A percentile compares a stretch with the other conserved stretches of the same genome.
Conservation (phyloP, 768 basidiomycete species). For the Amanita brunnescens region DNA sequence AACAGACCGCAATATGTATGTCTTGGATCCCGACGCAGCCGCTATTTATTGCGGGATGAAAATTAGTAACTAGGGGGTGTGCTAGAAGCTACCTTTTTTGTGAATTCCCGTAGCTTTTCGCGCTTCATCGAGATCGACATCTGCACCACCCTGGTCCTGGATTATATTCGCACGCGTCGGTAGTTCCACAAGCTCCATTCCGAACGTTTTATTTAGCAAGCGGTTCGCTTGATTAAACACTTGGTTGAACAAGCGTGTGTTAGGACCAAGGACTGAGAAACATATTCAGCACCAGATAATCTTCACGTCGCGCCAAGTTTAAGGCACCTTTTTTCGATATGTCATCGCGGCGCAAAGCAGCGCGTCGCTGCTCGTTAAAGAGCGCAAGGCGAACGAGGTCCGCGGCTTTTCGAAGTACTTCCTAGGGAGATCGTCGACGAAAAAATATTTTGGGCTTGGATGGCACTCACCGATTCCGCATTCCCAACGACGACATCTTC, state of each 20-base stretch:
- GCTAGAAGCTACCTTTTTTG: conserved; percentile 41
- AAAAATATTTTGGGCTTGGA: background rate
- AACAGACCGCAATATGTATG: conserved; percentile 75
- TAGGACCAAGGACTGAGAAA: conserved; percentile 18
- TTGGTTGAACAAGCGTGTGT: conserved; percentile 42
- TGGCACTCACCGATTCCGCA: background rate
- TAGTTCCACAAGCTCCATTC: conserved; percentile 72
- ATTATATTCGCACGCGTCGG: conserved; percentile 42
- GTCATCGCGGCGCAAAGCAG: conserved; percentile 57
- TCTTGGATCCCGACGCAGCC: conserved; percentile 55
- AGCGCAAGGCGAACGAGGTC: conserved; percentile 66
- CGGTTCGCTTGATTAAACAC: conserved; percentile 52
- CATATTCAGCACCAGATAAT: background rate
- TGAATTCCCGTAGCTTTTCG: conserved; percentile 41
- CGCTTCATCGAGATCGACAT: conserved; percentile 32
- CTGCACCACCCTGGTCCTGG: conserved; percentile 26
- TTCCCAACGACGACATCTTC: background rate
- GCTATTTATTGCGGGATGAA: conserved; percentile 23
- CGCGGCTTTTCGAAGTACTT: conserved; percentile 48
- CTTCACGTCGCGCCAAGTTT: background rate
- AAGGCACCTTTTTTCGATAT: conserved; percentile 61
- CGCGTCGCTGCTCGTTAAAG: conserved; percentile 58
- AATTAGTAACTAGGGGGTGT: background rate
- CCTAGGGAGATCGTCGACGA: conserved; percentile 27
- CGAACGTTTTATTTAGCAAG: conserved; percentile 50